Conservation (phyloP, 306 rosid genomes). For the Senna tora region DNA sequence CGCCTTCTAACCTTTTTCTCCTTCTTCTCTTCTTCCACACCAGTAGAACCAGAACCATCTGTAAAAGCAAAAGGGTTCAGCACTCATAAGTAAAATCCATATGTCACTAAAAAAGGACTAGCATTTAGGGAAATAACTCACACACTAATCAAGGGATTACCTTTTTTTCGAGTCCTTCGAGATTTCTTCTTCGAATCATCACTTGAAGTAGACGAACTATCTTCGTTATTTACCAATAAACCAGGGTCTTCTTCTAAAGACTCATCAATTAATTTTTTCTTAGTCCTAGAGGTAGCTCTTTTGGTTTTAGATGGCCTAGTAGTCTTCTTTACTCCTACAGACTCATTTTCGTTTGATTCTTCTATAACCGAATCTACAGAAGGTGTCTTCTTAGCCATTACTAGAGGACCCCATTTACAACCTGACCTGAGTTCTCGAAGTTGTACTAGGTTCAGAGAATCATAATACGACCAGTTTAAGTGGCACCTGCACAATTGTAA, state of each 20-base stretch:
- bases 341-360: too few species aligned
- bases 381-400: conserved; percentile 67
- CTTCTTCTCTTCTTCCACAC: too few species aligned
- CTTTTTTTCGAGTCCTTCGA: too few species aligned
- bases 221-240: conserved; percentile 49
- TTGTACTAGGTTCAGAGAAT: conserved; percentile 49
- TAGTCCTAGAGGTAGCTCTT: conserved; percentile 34
- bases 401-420: conserved; percentile 58
- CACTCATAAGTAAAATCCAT: too few species aligned
- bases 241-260: conserved; percentile 43
- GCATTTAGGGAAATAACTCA: too few species aligned
- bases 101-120: too few species aligned
- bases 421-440: conserved; percentile 51
- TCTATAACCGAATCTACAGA: conserved; percentile 49
- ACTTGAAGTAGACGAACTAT: conserved; percentile 34
- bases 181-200: too few species aligned
- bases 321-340: conserved; percentile 57
- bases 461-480: conserved; percentile 44
- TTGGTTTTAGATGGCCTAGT: conserved; percentile 58
- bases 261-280: conserved; percentile 56
- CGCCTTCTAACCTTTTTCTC: too few species aligned
- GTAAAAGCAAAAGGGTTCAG: too few species aligned
- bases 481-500: conserved; percentile 61
- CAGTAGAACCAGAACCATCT: too few species aligned
- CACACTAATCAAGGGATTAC: too few species aligned